phyloP scores from a whole-genome alignment of 2,329 filamentous ascomycete genomes.

The Trichoderma breve region DNA sequence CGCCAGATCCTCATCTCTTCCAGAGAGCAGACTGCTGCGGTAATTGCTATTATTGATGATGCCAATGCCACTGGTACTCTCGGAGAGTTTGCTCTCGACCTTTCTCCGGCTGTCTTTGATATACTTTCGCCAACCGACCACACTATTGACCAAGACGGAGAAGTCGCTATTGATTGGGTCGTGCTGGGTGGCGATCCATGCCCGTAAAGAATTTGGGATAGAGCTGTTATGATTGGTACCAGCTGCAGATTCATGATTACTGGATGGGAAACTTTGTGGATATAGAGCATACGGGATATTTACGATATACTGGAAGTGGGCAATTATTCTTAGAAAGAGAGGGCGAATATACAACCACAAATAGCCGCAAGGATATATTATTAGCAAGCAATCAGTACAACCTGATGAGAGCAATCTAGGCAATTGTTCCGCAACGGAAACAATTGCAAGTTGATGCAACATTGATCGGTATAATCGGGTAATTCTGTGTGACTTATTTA shows the following conservation, averaged over 20 bases:
- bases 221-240: no score
- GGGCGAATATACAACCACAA: not conserved
- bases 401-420: not conserved
- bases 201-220: not conserved
- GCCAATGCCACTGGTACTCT: not conserved
- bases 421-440: not conserved
- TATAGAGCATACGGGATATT: not conserved
- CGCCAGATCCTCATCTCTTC: not conserved
- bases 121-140: constrained; percentile 1
- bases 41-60: not conserved
- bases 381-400: not conserved
- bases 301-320: not conserved
- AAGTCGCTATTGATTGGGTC: constrained; percentile 1
- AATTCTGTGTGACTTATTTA: not conserved
- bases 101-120: constrained; percentile 4
- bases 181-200: not conserved
- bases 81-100: not conserved
- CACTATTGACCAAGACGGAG: not conserved
- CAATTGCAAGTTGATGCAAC: not conserved
- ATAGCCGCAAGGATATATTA: not conserved
- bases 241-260: not conserved
- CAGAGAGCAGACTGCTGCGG: not conserved
- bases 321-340: not conserved
- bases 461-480: not conserved
- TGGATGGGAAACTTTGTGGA: not conserved